A percentile compares a stretch with the other conserved stretches of the same genome.
These are phyloP conservation scores for Microbotryomycetes sp. DNA, from an alignment of 1,284 basidiomycete genomes.

Conservation along the genomic window DNA sequence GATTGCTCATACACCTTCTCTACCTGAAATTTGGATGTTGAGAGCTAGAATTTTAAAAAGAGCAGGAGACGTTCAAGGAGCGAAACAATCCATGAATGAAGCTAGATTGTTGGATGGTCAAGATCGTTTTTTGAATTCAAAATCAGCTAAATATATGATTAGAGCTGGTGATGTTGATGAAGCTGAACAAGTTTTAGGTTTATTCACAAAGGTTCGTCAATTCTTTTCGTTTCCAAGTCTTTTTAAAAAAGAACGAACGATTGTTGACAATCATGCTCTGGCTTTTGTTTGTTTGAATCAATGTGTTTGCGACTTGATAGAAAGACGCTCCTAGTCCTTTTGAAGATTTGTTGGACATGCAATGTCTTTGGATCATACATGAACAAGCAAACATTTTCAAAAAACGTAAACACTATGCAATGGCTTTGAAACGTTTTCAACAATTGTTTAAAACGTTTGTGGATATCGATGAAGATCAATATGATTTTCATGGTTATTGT, in stretches of 20 bases:
- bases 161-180: conserved; percentile 70
- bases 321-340: conserved; percentile 74
- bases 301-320: conserved; percentile 44
- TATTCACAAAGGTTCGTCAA: conserved; percentile 75
- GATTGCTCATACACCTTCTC: conserved; percentile 78
- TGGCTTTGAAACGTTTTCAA: conserved; percentile 82
- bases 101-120: conserved; percentile 85
- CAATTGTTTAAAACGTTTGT: conserved; percentile 75
- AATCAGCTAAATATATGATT: conserved; percentile 84
- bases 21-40: conserved; percentile 84
- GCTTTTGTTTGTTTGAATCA: background rate
- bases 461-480: conserved; percentile 91
- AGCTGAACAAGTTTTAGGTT: conserved; percentile 62
- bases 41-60: conserved; percentile 82
- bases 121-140: conserved; percentile 92
- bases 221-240: background rate
- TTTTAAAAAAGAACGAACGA: background rate
- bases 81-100: conserved; percentile 70
- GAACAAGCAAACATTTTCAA: conserved; percentile 73
- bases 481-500: conserved; percentile 96
- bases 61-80: conserved; percentile 69
- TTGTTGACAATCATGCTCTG: too few relatives aligned
- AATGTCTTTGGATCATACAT: conserved; percentile 78
- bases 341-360: conserved; percentile 90
- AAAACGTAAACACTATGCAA: conserved; percentile 59